Evolutionary conservation across 345 rosid genomes (phyloP).

Genomic region (Ceriops decandra): DNA sequence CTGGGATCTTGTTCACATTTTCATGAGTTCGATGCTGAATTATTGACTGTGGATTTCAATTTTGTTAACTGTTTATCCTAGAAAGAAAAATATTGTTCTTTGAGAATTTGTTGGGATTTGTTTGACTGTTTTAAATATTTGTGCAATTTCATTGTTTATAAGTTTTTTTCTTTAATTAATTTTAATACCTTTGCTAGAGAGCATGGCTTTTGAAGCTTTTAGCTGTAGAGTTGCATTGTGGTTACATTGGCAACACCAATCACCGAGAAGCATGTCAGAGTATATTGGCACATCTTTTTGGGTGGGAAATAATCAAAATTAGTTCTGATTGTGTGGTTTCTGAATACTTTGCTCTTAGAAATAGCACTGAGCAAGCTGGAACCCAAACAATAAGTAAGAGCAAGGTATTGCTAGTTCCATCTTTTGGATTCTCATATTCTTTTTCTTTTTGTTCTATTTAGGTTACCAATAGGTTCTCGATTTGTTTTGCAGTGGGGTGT

Average conservation of each 20-base stretch:
- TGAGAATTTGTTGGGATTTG: neutral
- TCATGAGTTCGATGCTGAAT: too few relatives aligned
- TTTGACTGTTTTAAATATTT: neutral
- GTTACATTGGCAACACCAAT: slow-evolving; percentile 46
- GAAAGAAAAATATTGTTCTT: neutral
- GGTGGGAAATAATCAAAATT: slow-evolving; percentile 43
- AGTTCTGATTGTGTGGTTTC: slow-evolving; percentile 35
- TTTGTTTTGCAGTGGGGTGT: neutral
- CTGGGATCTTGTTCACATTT: too few relatives aligned
- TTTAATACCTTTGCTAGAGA: slow-evolving; percentile 44
- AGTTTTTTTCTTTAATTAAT: neutral
- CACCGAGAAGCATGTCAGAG: slow-evolving; percentile 71
- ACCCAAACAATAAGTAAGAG: slow-evolving; percentile 58
- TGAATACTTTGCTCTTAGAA: slow-evolving; percentile 39
- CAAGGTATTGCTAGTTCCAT: slow-evolving; percentile 48
- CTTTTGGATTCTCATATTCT: neutral
- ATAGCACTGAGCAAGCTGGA: slow-evolving; percentile 47
- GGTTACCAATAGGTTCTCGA: neutral
- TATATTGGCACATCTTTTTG: slow-evolving; percentile 82
- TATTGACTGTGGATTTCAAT: neutral
- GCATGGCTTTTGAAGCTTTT: slow-evolving; percentile 95
- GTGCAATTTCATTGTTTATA: neutral
- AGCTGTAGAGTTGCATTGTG: slow-evolving; percentile 78
- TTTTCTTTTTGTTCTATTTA: neutral
- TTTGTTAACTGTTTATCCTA: neutral